Percentiles rank a stretch among this genome's conserved stretches.
These are phyloP conservation scores for Aspergillus melleus DNA, from an alignment of 2,329 filamentous ascomycete genomes.

Conservation along the genomic window DNA sequence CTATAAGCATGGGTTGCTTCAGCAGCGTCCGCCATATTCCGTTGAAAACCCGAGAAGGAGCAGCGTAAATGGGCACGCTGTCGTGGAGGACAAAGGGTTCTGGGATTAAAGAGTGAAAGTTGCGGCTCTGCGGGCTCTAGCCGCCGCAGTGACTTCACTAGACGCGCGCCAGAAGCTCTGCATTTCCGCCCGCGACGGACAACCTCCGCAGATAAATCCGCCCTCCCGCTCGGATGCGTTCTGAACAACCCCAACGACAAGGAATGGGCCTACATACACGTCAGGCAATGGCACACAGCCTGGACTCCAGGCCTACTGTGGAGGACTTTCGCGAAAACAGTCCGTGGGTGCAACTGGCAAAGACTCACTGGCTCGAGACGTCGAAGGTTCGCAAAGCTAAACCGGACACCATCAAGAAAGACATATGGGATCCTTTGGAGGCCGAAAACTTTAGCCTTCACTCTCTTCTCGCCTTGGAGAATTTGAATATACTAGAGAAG, in stretches of 20 bases:
- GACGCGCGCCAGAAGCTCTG: conserved; percentile 33
- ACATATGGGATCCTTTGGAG: conserved; percentile 87
- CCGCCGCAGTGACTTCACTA: conserved; percentile 22
- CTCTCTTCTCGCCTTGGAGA: conserved; percentile 80
- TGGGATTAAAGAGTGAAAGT: conserved; percentile 14
- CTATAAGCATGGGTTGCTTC: conserved; percentile 48
- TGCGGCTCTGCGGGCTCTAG: conserved; percentile 35
- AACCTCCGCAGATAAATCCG: conserved; percentile 31
- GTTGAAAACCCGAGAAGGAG: neutral
- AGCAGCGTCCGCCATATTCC: conserved; percentile 34
- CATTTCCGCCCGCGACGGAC: conserved; percentile 24
- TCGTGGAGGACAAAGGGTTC: conserved; percentile 5
- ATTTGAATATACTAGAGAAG: conserved; percentile 85
- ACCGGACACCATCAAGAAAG: conserved; percentile 75
- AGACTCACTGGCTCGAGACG: conserved; percentile 78
- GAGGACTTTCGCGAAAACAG: conserved; percentile 45
- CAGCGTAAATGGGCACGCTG: conserved; percentile 8
- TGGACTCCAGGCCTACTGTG: conserved; percentile 44
- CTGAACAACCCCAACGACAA: conserved; percentile 47
- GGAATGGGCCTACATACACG: conserved; percentile 43
- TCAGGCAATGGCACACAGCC: conserved; percentile 59
- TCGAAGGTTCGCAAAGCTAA: conserved; percentile 74
- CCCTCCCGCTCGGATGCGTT: conserved; percentile 54
- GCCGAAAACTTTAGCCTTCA: conserved; percentile 75
- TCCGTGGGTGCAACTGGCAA: conserved; percentile 68